Base-by-base conservation (phyloP, 225 moss, liverwort and hornwort genomes). In the Anthoceros angustus region DNA sequence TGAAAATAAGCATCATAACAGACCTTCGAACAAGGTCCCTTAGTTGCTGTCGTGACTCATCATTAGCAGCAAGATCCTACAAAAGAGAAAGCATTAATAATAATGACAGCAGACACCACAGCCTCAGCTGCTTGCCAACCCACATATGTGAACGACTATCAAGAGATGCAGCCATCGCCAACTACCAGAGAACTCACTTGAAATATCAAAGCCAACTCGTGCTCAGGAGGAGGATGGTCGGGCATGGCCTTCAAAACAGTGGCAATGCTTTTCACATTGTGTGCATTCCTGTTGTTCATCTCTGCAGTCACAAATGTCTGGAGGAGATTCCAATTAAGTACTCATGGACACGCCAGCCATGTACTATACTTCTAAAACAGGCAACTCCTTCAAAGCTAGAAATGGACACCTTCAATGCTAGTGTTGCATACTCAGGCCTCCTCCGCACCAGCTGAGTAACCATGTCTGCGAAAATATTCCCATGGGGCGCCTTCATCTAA, bases 241-340 rank as follows among this genome's bases (percentile, higher is more conserved):
- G 84, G 89, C 98, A 99, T 87, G 24, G 98, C 92, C 69, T 87
- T 99, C 72, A 99, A 70, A 60, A 92, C 98, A 67, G 87, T 80
- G 42, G 86, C 71, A 62, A 92, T 87, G 73, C 89, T 87, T 79
- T 86, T 99, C 23, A 99, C 74, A 72, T 99, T 89, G 82, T 92
- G 98, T 40, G 80, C 81, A 70, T 84, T 92, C 77, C 83, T 87
- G 71, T 78, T 99, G 70, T 82, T 89, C 67, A 99, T 73, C 74
- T 99, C 98, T 42, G 92, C 82, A 42, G 92, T 99, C 65, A 92
- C 87, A 71, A 89, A 99, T 49, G 91, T 99, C 98, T 95, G 86
- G 38, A 70, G 50, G 41, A 25, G 20, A 18, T 24, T 12, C 16
- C 10, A 12, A 41, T 12, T 3, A 15, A 41, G 23, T 41, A 7